phyloP scores from a whole-genome alignment of 305 asterid species.

The Fraxinus sp. region DNA sequence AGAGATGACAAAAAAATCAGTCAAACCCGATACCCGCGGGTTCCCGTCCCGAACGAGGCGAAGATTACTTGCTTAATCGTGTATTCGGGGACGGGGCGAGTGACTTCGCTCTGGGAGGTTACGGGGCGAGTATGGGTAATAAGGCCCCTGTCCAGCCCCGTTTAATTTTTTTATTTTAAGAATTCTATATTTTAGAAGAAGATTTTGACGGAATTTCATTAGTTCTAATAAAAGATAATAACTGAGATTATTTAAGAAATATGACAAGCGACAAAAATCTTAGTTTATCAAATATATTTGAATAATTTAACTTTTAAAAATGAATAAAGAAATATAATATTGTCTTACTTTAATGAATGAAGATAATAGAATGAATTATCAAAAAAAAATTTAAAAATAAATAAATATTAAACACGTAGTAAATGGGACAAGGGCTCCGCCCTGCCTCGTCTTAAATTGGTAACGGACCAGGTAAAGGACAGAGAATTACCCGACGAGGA shows the following conservation, averaged over 20 bases:
- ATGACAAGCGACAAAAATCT: background rate
- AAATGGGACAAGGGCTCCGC: background rate
- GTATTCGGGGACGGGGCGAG: too few species aligned
- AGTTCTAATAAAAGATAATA: too few species aligned
- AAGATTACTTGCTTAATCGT: background rate
- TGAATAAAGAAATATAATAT: too few species aligned
- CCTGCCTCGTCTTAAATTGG: background rate
- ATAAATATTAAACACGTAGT: background rate
- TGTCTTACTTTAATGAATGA: background rate
- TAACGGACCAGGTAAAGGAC: too few species aligned
- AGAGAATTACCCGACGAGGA: too few species aligned
- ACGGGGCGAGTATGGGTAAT: background rate
- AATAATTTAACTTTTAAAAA: background rate
- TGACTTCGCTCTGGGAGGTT: background rate
- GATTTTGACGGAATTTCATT: too few species aligned
- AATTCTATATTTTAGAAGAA: too few species aligned
- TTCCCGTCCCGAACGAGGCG: background rate
- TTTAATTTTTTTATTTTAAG: too few species aligned
- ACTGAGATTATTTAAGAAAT: too few species aligned
- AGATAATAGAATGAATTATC: background rate
- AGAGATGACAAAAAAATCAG: background rate
- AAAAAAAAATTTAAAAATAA: too few species aligned
- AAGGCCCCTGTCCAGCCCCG: background rate
- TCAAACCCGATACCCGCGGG: background rate
- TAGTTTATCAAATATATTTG: background rate